Evolutionary conservation across 176 grass and related monocot species (phyloP).

Genomic region (maize (Zea mays)): Zm-B73-REFERENCE-NAM-5.0 NC_050100.1:203536501-203537000

Average conservation of each 20-base stretch:
- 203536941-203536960: conserved; percentile 94
- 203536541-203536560: conserved; percentile 69
- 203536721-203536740: conserved; percentile 81
- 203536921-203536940: conserved; percentile 83
- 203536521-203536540: conserved; percentile 70
- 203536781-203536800: conserved; percentile 52
- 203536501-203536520: conserved; percentile 74
- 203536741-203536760: conserved; percentile 54
- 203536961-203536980: conserved; percentile 96
- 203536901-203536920: conserved; percentile 75
- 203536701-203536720: conserved; percentile 62
- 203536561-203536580: conserved; percentile 82
- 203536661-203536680: conserved; percentile 62
- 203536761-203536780: conserved; percentile 54
- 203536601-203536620: conserved; percentile 70
- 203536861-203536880: conserved; percentile 99
- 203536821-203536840: conserved; percentile 57
- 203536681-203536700: conserved; percentile 67
- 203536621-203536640: conserved; percentile 69
- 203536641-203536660: conserved; percentile 77
- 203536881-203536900: conserved; percentile 97
- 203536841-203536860: conserved; percentile 85
- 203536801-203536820: conserved; percentile 74
- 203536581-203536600: conserved; percentile 75
- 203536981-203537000: conserved; percentile 86